Evolutionary conservation across 2,329 filamentous ascomycete species (phyloP), one percentile per base, ranked within the genome.

Genomic region (Fusarium robinianum): DNA sequence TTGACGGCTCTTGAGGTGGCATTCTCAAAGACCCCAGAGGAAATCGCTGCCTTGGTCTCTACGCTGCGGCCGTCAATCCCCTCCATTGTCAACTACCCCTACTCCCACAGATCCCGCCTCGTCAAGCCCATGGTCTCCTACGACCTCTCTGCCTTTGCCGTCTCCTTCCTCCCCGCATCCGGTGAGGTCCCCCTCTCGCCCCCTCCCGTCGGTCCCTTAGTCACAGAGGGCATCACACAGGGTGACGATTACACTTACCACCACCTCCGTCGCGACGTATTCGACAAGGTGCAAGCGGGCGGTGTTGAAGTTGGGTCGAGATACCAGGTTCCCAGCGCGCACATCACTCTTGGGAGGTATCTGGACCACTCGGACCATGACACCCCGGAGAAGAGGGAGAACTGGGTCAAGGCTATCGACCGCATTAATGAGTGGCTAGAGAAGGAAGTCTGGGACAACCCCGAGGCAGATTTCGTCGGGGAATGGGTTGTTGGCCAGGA

Each of bases 401-500:
- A 60, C n/a, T 85, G 91, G 75, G 75, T 95, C 10, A 68, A 76
- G 10, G 77, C 77, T 37, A 84, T 96, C 35, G 88, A 94, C 29
- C 74, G 80, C 49, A 79, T 95, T 56, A 97, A 97, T 67, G 65
- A 62, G 8, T 91, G 85, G 85, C 72, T 96, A 17, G 75, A 84
- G 63, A 68, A 68, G 8, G 79, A 87, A 60, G 85, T 85, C 36
- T 95, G 90, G 88, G 79, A 81, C 14, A 71, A 67, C 25, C 58
- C 65, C 16, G 69, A 63, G 32, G 70, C 64, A 7, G 67, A 68
- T 8, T 70, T 74, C 23, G 63, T 75, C 3, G 85, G 86, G 0
- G 87, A 94, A 62, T 96, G 92, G 90, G 72, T 87, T 16, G 83
- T 96, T n/a, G 91, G 92, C 0, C 81, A 95, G 58, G 90, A 92